Base-by-base conservation (phyloP, 73 alveolate species). In the Breviolum minutum region DNA sequence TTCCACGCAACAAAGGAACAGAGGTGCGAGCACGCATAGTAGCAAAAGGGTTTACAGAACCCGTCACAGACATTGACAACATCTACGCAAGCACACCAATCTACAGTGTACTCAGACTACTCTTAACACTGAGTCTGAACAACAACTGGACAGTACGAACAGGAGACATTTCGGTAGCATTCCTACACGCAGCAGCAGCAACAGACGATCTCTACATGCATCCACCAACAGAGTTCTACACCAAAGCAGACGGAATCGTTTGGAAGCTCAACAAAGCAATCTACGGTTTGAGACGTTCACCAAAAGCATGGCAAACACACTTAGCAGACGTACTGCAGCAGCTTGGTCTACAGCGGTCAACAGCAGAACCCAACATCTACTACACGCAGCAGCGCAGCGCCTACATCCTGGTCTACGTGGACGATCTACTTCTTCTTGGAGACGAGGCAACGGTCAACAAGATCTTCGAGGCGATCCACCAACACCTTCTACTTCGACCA, bases 231-330 rank as follows among this genome's bases (percentile, higher is more conserved):
- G 26, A 60, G 26, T 19, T 29, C 70, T 83, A 60, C 74, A 29
- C 54, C 66, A 54, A 73, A 14, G 76, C 13, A 6, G 93, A 54
- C 76, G 6, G 27, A 4, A 60, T 54, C n/a, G 60, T 61, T 11
- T 54, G 93, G 93, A 83, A 83, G 76, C 74, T 61, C 70, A 83
- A 83, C 70, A 83, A 83, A 63, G 93, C 93, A 17, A 54, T 81
- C 14, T 81, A 81, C 32, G 90, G 90, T 3, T 70, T 81, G 5
- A 29, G 70, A 22, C 7, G 24, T 26, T 8, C 22, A 10, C 93
- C 93, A 48, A 61, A 48, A n/a, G 76, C 74, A 2, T 83, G 93
- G 93, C 93, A 83, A n/a, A 63, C 54, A 5, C 93, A 83, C 60
- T 6, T 83, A 4, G 93, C 93, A 54, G 24, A 54, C 8, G 26